These are phyloP conservation scores for Meredithiella fracta DNA, from an alignment of 2,329 filamentous ascomycete species.

Conservation along the genomic window DNA sequence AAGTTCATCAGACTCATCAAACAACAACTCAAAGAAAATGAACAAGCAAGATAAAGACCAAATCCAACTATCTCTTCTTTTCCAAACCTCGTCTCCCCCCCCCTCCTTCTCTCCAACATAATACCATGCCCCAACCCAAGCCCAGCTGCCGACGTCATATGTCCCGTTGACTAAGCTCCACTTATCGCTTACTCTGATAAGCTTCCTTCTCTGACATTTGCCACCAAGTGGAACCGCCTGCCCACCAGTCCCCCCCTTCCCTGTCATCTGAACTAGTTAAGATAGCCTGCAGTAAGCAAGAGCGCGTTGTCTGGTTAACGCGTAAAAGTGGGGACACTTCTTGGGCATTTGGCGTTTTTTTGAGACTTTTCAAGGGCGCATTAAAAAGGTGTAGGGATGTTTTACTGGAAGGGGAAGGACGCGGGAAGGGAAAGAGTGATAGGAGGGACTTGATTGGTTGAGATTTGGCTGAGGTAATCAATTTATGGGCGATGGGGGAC, in stretches of 20 bases:
- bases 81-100: not conserved
- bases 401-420: too few relatives aligned
- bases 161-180: conserved; percentile 8
- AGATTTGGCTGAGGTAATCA: too few relatives aligned
- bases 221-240: not conserved
- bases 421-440: too few relatives aligned
- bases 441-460: too few relatives aligned
- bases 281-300: not conserved
- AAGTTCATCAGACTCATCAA: not conserved
- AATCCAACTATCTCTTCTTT: not conserved
- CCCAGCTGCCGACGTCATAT: conserved; percentile 9
- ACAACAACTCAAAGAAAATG: too few relatives aligned
- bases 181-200: conserved; percentile 5
- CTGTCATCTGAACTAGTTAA: not conserved
- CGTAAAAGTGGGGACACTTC: not conserved
- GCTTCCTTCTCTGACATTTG: not conserved
- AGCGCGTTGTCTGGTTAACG: conserved; percentile 11
- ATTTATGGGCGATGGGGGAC: too few relatives aligned
- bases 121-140: not conserved
- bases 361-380: not conserved
- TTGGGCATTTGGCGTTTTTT: conserved; percentile 4
- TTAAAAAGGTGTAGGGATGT: too few relatives aligned
- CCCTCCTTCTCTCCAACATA: too few relatives aligned
- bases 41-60: too few relatives aligned
- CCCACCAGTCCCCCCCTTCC: not conserved